A percentile compares a stretch with the other conserved stretches of the same genome.
These are phyloP conservation scores for Plasmodium falciparum DNA, from an alignment of 169 alveolate genomes.

Conservation along the genomic window DNA sequence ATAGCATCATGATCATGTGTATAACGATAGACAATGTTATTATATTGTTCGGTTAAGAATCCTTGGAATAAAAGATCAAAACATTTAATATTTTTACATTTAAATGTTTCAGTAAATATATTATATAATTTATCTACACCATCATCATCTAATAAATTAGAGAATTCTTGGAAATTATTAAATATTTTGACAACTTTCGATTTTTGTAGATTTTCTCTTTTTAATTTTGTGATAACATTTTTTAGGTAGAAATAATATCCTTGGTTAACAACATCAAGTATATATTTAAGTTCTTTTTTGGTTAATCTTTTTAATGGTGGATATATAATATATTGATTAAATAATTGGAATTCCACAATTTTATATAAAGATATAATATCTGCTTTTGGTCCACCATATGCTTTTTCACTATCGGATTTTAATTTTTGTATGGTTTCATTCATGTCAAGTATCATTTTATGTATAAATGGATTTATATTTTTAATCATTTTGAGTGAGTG, in stretches of 20 bases:
- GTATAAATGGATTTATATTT: slow-evolving; percentile 43
- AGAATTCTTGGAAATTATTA: slow-evolving; percentile 24
- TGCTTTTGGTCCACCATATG: neutral
- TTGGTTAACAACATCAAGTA: slow-evolving; percentile 41
- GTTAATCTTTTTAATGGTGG: slow-evolving; percentile 75
- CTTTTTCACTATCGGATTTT: slow-evolving; percentile 38
- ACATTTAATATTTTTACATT: slow-evolving; percentile 49
- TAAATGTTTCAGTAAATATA: slow-evolving; percentile 18
- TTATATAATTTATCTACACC: neutral
- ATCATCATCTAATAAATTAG: slow-evolving; percentile 34
- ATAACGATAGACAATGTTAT: neutral
- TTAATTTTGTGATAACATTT: slow-evolving; percentile 7
- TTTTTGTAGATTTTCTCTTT: neutral
- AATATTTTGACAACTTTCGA: slow-evolving; percentile 2
- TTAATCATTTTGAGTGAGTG: neutral
- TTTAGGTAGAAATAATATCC: slow-evolving; percentile 47
- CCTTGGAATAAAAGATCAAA: slow-evolving; percentile 33
- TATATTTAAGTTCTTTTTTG: slow-evolving; percentile 13
- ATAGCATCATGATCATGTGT: slow-evolving; percentile 1
- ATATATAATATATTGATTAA: slow-evolving; percentile 28
- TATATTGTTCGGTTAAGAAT: slow-evolving; percentile 13
- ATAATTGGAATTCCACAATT: slow-evolving; percentile 35
- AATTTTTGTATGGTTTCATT: slow-evolving; percentile 41
- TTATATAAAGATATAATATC: slow-evolving; percentile 42
- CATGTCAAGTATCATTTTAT: slow-evolving; percentile 38